Percentiles rank a stretch among this genome's conserved stretches.
Evolutionary conservation across 441 rosid species (phyloP).

Genomic region (Adansonia gregorii): DNA sequence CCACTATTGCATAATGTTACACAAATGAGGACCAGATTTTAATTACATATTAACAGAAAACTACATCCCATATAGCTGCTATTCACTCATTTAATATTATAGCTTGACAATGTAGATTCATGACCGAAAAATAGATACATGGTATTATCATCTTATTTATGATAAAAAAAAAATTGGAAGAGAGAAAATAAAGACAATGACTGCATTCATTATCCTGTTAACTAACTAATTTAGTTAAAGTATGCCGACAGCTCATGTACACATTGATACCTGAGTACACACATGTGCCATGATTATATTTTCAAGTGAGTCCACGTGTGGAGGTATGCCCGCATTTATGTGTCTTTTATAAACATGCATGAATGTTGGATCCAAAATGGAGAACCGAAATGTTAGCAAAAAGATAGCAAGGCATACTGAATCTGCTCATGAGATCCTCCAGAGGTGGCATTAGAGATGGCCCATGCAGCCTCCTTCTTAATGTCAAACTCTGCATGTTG

Average conservation of each 20-base stretch:
- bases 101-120: background rate
- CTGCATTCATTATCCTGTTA: background rate
- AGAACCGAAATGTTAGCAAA: background rate
- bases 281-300: background rate
- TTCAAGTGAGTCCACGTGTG: background rate
- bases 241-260: background rate
- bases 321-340: background rate
- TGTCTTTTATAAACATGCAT: slow-evolving; percentile 16
- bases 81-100: background rate
- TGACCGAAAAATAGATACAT: background rate
- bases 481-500: slow-evolving; percentile 68
- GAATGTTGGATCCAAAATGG: background rate
- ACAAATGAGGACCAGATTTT: background rate
- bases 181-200: background rate
- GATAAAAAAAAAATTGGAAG: background rate
- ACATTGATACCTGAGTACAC: background rate
- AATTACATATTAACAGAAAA: background rate
- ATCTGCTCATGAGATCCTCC: slow-evolving; percentile 74
- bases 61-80: background rate
- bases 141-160: background rate
- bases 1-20: background rate
- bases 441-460: slow-evolving; percentile 69
- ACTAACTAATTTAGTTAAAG: slow-evolving; percentile 7
- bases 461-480: slow-evolving; percentile 77
- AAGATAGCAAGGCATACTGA: slow-evolving; percentile 43